Conservation (phyloP, 1,284 basidiomycete species). For the Marasmius sp. region DNA sequence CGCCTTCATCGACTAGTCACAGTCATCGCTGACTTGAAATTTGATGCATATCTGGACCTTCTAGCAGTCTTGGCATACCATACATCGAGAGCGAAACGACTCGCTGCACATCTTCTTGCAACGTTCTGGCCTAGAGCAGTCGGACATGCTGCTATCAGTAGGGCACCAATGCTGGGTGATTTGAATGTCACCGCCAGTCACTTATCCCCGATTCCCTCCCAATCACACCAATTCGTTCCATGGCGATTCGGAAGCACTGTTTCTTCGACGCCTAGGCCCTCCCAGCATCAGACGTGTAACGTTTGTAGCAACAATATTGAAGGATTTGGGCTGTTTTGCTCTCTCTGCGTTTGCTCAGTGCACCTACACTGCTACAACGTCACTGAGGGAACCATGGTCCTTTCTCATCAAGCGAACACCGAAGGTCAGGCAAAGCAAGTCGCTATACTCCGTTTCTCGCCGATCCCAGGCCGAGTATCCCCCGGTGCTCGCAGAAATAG, state of each 20-base stretch:
- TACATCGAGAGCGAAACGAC: slow-evolving; percentile 49
- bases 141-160: slow-evolving; percentile 63
- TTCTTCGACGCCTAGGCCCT: slow-evolving; percentile 32
- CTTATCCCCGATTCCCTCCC: slow-evolving; percentile 32
- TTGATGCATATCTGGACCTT: slow-evolving; percentile 68
- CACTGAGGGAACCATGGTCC: slow-evolving; percentile 57
- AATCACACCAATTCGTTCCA: slow-evolving; percentile 64
- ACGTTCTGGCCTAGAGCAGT: slow-evolving; percentile 66
- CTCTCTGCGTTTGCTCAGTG: slow-evolving; percentile 61
- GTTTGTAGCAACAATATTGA: slow-evolving; percentile 49
- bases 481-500: slow-evolving; percentile 27
- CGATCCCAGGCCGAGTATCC: slow-evolving; percentile 33
- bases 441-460: slow-evolving; percentile 62
- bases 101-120: slow-evolving; percentile 55
- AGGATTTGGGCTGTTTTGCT: slow-evolving; percentile 66
- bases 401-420: slow-evolving; percentile 48
- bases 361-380: slow-evolving; percentile 77
- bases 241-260: slow-evolving; percentile 55
- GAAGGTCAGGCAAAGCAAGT: slow-evolving; percentile 52
- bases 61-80: slow-evolving; percentile 72
- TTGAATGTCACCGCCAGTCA: slow-evolving; percentile 6
- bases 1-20: slow-evolving; percentile 57
- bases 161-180: slow-evolving; percentile 40
- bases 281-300: slow-evolving; percentile 46
- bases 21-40: slow-evolving; percentile 60